Evolutionary conservation across 208 protist genomes (phyloP).

Genomic region (Acanthamoeba lenticulata): DNA sequence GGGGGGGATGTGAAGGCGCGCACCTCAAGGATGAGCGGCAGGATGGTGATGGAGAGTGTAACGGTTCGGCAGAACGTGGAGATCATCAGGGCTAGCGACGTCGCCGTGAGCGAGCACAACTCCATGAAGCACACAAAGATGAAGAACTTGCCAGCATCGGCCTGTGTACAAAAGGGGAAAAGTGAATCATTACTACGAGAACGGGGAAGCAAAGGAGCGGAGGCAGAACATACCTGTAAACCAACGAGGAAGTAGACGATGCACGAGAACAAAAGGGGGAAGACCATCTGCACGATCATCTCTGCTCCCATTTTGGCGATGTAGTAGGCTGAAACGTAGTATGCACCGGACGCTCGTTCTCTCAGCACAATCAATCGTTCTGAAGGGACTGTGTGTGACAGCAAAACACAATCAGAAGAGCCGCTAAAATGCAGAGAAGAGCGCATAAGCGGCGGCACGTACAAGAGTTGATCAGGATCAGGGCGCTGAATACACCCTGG

Average conservation of each 20-base stretch:
- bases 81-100: constrained; percentile 65
- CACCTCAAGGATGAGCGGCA: constrained; percentile 31
- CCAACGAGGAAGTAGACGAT: constrained; percentile 66
- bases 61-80: constrained; percentile 69
- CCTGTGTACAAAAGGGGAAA: not conserved
- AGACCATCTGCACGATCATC: constrained; percentile 62
- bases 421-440: not conserved
- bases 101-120: constrained; percentile 56
- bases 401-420: not conserved
- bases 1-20: not conserved
- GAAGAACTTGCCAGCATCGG: constrained; percentile 65
- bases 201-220: not conserved
- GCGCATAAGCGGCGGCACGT: not conserved
- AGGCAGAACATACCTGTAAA: constrained; percentile 16
- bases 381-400: constrained; percentile 55
- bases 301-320: constrained; percentile 72
- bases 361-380: constrained; percentile 72
- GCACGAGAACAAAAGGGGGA: constrained; percentile 52
- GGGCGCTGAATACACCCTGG: constrained; percentile 65
- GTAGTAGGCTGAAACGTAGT: constrained; percentile 73
- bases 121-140: constrained; percentile 69
- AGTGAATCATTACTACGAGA: too few relatives aligned
- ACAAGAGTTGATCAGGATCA: constrained; percentile 66
- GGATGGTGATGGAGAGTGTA: constrained; percentile 50
- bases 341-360: constrained; percentile 73